These are phyloP conservation scores for Fusarium sp. DNA, from an alignment of 2,329 filamentous ascomycete genomes.

Conservation along the genomic window DNA sequence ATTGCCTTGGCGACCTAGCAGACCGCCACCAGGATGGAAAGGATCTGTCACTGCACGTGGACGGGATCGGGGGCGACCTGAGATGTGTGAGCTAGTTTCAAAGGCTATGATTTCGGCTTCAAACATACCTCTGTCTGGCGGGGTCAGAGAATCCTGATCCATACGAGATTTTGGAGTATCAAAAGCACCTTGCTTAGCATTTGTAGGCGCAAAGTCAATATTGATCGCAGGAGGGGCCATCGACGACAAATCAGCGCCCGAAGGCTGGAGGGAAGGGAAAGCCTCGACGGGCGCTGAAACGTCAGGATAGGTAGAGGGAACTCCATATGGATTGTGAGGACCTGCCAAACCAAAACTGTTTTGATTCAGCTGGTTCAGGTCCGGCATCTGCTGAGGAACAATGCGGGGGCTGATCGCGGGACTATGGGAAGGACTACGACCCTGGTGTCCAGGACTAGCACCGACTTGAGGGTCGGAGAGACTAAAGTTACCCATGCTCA, in stretches of 20 bases:
- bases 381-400: constrained; percentile 65
- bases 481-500: constrained; percentile 82
- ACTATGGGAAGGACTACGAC: constrained; percentile 82
- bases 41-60: constrained; percentile 69
- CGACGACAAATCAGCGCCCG: constrained; percentile 67
- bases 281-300: constrained; percentile 56
- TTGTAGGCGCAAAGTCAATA: constrained; percentile 89
- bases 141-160: constrained; percentile 83
- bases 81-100: constrained; percentile 26
- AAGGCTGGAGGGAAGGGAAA: constrained; percentile 62
- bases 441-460: constrained; percentile 72
- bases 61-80: constrained; percentile 60
- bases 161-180: constrained; percentile 68
- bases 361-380: constrained; percentile 61
- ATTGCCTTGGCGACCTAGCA: constrained; percentile 53
- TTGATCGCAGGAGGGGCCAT: constrained; percentile 96
- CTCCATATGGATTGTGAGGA: constrained; percentile 52
- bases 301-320: constrained; percentile 48
- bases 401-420: constrained; percentile 73
- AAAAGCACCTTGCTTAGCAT: constrained; percentile 50
- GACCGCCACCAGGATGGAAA: constrained; percentile 60
- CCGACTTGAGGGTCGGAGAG: constrained; percentile 76
- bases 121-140: constrained; percentile 74
- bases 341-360: constrained; percentile 55
- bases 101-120: not conserved